A percentile compares a stretch with the other conserved stretches of the same genome.
phyloP scores from a whole-genome alignment of 139 green algal species.

The Zygnema cylindricum region DNA sequence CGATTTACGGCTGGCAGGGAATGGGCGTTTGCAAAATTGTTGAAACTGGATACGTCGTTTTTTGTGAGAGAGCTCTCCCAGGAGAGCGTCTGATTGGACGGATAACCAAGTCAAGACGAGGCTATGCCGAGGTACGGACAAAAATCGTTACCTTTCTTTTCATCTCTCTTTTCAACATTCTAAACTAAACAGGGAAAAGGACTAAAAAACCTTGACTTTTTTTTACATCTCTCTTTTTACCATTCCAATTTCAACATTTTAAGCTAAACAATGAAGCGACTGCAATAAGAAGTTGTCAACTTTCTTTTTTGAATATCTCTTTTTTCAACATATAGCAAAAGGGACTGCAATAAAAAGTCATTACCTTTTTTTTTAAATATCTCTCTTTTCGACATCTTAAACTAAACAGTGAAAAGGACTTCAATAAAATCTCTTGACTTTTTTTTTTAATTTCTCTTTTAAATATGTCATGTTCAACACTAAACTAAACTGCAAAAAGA shows the following conservation, averaged over 20 bases:
- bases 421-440: background rate
- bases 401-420: background rate
- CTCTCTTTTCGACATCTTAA: background rate
- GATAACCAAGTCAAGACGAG: conserved; percentile 59
- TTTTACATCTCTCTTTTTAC: background rate
- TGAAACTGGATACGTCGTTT: conserved; percentile 69
- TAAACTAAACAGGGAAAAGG: background rate
- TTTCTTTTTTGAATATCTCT: too few species aligned
- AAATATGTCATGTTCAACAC: too few species aligned
- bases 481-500: too few species aligned
- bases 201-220: background rate
- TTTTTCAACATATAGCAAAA: too few species aligned
- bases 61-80: conserved; percentile 75
- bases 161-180: background rate
- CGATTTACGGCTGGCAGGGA: background rate
- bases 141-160: background rate
- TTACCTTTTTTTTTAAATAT: too few species aligned
- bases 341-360: too few species aligned
- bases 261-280: too few species aligned
- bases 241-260: too few species aligned
- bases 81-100: conserved; percentile 73
- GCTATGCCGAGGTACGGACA: conserved; percentile 41
- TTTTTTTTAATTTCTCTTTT: too few species aligned
- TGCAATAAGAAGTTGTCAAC: too few species aligned
- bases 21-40: conserved; percentile 45